Conservation (phyloP, 2,329 filamentous ascomycete genomes). For the Trichoderma sp. region DNA sequence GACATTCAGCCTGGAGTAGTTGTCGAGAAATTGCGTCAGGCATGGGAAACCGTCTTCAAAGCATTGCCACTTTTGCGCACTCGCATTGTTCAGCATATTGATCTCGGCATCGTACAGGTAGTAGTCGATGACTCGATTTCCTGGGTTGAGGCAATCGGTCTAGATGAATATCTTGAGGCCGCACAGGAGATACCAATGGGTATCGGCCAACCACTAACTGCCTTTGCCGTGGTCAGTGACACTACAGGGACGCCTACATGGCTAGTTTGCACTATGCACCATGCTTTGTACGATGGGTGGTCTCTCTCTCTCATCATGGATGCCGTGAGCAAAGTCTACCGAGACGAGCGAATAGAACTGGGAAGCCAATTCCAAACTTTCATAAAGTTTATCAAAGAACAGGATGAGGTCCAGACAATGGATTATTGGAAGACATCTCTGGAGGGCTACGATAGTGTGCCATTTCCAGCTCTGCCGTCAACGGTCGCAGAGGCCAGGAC, state of each 20-base stretch:
- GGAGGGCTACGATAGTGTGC: background rate
- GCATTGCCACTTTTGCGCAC: background rate
- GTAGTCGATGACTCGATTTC: conserved; percentile 38
- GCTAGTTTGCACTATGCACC: conserved; percentile 42
- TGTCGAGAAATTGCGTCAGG: background rate
- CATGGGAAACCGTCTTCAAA: background rate
- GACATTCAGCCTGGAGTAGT: background rate
- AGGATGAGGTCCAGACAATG: background rate
- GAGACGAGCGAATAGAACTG: background rate
- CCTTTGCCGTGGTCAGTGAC: conserved; percentile 38
- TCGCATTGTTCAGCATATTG: background rate
- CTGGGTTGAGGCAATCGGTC: conserved; percentile 25
- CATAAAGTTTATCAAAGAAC: background rate
- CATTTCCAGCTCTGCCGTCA: background rate
- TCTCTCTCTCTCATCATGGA: conserved; percentile 44
- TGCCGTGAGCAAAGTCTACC: conserved; percentile 20
- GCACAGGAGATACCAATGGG: conserved; percentile 37
- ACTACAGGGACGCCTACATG: conserved; percentile 37
- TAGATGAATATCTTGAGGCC: conserved; percentile 36
- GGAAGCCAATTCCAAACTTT: background rate
- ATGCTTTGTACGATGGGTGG: conserved; percentile 47
- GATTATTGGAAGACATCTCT: background rate
- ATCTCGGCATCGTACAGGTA: conserved; percentile 24
- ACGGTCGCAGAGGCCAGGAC: background rate
- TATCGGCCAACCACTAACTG: conserved; percentile 39